Base-by-base conservation (phyloP, 2,329 filamentous ascomycete genomes). In the Chrysosphaeria jannelii region DNA sequence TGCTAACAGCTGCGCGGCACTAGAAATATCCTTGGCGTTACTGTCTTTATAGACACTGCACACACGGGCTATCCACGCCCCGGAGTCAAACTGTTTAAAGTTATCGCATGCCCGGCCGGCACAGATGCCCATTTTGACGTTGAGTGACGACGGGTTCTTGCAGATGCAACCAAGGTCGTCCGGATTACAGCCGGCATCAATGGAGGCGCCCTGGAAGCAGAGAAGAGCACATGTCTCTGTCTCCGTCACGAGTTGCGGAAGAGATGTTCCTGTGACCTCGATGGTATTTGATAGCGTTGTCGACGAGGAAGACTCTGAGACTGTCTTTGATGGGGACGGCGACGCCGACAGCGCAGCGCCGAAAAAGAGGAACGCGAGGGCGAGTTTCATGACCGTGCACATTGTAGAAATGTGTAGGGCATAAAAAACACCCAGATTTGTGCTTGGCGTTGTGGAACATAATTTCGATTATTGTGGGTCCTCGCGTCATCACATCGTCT, bases 121-220 rank as follows among this genome's bases (percentile, higher is more conserved):
- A 13, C 32, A 33, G 8, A 34, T 26, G 19, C 32, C 31, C 25
- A 34, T 27, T 27, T 34, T 33, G 20, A 33, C 32, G 5, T 31
- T 28, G 5, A 34, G 29, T 14, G 31, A 32, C 22, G 30, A 25
- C 8, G 32, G 31, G 28, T 34, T 33, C n/a, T 14, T 18, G 23
- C 32, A 34, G 12, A 34, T 29, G 18, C 32, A 34, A 9, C 4
- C 7, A 14, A 34, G 30, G 17, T 33, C 29, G 19, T 17, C 26
- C 7, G 30, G 23, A 2, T 10, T 8, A 25, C 32, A 34, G 13
- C 23, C 25, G 5, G 24, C 26, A 23, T 34, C 32, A 3, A 26
- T 5, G 14, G 29, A 30, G 7, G 31, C 31, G 8, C 26, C 31
- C 8, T 27, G 14, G 21, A 32, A 34, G 27, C 31, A 32, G 8